These are phyloP conservation scores for Tricholoma sp. DNA, from an alignment of 768 basidiomycete species.

Conservation along the genomic window DNA sequence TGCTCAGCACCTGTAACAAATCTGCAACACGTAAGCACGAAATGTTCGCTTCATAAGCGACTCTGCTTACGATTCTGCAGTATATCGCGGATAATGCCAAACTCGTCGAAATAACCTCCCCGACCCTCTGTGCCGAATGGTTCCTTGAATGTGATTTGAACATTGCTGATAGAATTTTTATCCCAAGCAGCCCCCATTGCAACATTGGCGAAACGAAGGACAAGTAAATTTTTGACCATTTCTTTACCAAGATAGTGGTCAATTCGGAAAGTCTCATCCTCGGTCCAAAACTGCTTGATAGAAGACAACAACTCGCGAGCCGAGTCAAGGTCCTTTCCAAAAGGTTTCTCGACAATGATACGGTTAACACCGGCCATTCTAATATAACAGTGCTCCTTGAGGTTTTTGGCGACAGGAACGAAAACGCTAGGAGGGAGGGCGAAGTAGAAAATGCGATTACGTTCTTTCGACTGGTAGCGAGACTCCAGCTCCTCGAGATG, in stretches of 20 bases:
- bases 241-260: constrained; percentile 99
- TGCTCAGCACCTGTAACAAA: constrained; percentile 88
- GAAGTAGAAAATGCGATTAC: constrained; percentile 92
- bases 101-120: constrained; percentile 99
- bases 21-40: constrained; percentile 45
- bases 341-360: constrained; percentile 97
- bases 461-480: constrained; percentile 52
- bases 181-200: constrained; percentile 89
- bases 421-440: constrained; percentile 98
- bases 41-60: constrained; percentile 6
- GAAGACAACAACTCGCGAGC: constrained; percentile 71
- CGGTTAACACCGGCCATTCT: constrained; percentile 70
- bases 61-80: constrained; percentile 89
- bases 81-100: constrained; percentile 97
- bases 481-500: constrained; percentile 78
- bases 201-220: constrained; percentile 92
- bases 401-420: constrained; percentile 77
- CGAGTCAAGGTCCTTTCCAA: constrained; percentile 90
- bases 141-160: constrained; percentile 99
- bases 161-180: constrained; percentile 92
- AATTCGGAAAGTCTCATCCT: constrained; percentile 98
- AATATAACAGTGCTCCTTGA: constrained; percentile 79
- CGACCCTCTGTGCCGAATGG: constrained; percentile 99
- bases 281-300: constrained; percentile 85
- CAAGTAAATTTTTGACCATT: constrained; percentile 99